phyloP scores from a whole-genome alignment of 257 asterid genomes.

The Gentiana macrophylla region DNA sequence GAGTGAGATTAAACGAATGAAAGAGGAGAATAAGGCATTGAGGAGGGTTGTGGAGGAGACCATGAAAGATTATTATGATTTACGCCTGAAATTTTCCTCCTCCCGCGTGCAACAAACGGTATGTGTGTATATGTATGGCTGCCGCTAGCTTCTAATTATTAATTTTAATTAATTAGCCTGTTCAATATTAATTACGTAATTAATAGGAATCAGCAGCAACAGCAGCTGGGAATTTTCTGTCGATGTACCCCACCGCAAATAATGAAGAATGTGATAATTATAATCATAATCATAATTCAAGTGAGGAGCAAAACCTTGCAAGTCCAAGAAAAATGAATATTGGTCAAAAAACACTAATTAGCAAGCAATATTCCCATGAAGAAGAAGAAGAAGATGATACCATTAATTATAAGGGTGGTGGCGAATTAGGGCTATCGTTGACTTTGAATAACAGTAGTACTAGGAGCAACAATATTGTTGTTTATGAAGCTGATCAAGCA shows the following conservation, averaged over 20 bases:
- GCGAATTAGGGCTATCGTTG: constrained; percentile 62
- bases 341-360: constrained; percentile 15
- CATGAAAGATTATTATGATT: constrained; percentile 51
- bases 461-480: constrained; percentile 11
- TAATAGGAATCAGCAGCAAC: too few relatives aligned
- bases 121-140: too few relatives aligned
- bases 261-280: too few relatives aligned
- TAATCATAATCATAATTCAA: constrained; percentile 9
- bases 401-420: neutral
- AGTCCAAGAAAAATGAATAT: constrained; percentile 10
- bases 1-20: constrained; percentile 54
- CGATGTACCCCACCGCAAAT: constrained; percentile 16
- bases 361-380: constrained; percentile 3
- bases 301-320: constrained; percentile 15
- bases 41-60: constrained; percentile 54
- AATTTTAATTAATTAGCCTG: too few relatives aligned
- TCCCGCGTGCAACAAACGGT: too few relatives aligned
- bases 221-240: constrained; percentile 13
- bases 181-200: too few relatives aligned
- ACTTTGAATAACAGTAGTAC: constrained; percentile 32
- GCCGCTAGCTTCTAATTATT: too few relatives aligned
- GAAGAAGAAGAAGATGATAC: constrained; percentile 1
- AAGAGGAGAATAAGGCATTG: constrained; percentile 53
- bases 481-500: neutral
- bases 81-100: constrained; percentile 35